A percentile compares a stretch with the other conserved stretches of the same genome.
Evolutionary conservation across 2,329 filamentous ascomycete genomes (phyloP).

Genomic region (Ophiostoma quercus): DNA sequence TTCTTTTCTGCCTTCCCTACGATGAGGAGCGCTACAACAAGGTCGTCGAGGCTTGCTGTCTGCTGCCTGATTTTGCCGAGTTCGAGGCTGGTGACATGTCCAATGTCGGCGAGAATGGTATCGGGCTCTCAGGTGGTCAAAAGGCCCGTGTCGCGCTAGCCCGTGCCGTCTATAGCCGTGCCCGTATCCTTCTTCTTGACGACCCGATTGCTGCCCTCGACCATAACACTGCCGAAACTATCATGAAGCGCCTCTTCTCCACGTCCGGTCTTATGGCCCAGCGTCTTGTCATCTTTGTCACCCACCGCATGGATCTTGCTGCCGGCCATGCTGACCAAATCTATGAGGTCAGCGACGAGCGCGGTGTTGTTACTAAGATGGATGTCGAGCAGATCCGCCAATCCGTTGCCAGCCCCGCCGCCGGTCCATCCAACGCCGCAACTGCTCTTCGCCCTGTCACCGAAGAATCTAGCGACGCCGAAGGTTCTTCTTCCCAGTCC

Average conservation of each 20-base stretch:
- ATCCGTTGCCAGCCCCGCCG: conserved; percentile 32
- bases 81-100: conserved; percentile 55
- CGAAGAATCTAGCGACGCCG: conserved; percentile 34
- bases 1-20: conserved; percentile 54
- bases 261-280: conserved; percentile 41
- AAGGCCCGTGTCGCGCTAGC: conserved; percentile 60
- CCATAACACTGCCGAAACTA: conserved; percentile 56
- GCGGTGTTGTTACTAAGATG: conserved; percentile 36
- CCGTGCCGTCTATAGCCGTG: conserved; percentile 55
- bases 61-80: conserved; percentile 51
- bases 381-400: conserved; percentile 20
- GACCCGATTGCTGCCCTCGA: conserved; percentile 60
- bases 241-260: conserved; percentile 54
- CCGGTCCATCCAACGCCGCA: conserved; percentile 19
- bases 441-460: not conserved
- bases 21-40: conserved; percentile 52
- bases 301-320: conserved; percentile 73
- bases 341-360: conserved; percentile 61
- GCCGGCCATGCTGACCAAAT: conserved; percentile 67
- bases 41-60: conserved; percentile 57
- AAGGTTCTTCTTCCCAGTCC: not conserved
- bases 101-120: conserved; percentile 57
- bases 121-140: conserved; percentile 59
- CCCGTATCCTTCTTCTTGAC: conserved; percentile 54
- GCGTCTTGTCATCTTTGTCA: conserved; percentile 72